Evolutionary conservation across 371 early-diverging fungal species (phyloP).

Genomic region (Mucor velutinosus): DNA sequence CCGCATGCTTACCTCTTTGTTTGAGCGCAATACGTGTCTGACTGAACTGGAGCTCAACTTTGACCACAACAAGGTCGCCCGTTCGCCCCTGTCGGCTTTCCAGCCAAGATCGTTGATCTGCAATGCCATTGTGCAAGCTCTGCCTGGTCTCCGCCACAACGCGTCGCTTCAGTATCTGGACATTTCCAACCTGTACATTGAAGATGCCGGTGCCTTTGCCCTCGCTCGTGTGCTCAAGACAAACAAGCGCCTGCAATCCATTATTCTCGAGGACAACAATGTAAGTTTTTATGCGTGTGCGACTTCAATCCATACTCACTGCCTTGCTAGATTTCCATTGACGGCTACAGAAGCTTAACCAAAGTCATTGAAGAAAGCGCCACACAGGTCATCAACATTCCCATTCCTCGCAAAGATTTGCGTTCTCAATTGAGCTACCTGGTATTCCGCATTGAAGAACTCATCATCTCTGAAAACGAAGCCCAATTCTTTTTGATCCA

Average conservation of each 20-base stretch:
- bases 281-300: constrained; percentile 16
- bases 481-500: constrained; percentile 42
- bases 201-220: constrained; percentile 35
- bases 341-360: constrained; percentile 34
- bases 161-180: constrained; percentile 27
- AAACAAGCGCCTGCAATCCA: constrained; percentile 26
- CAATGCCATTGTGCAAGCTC: constrained; percentile 22
- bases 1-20: constrained; percentile 31
- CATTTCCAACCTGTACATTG: constrained; percentile 32
- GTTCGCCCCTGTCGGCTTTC: background rate
- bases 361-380: constrained; percentile 26
- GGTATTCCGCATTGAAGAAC: constrained; percentile 25
- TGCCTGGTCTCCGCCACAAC: constrained; percentile 34
- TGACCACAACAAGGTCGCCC: background rate
- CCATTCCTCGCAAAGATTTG: constrained; percentile 35
- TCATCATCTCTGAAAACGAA: constrained; percentile 38
- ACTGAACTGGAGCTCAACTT: constrained; percentile 24
- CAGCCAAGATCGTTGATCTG: constrained; percentile 13
- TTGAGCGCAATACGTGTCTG: constrained; percentile 40
- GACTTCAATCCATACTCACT: background rate
- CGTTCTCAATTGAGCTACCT: constrained; percentile 32
- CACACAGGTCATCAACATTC: constrained; percentile 27
- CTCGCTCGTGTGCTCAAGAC: constrained; percentile 27
- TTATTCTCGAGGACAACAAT: constrained; percentile 40
- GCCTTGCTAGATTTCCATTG: constrained; percentile 35